Percentiles rank a stretch among this genome's conserved stretches.
These are phyloP conservation scores for Backusella circina DNA, from an alignment of 192 early-diverging fungal species.

Conservation along the genomic window DNA sequence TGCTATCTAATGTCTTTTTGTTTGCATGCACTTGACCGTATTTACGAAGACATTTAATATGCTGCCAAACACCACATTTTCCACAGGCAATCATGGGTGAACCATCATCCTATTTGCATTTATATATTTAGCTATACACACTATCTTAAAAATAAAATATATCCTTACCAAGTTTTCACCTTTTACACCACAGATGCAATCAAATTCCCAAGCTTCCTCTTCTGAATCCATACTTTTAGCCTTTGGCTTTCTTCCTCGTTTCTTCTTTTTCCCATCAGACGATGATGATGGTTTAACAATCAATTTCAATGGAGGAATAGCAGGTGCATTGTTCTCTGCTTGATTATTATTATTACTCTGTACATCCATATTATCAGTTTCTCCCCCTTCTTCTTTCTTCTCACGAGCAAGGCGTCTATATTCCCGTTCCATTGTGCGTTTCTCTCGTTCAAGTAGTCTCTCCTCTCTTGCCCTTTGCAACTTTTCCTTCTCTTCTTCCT, in stretches of 20 bases:
- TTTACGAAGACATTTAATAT: constrained; percentile 59
- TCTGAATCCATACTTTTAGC: constrained; percentile 16
- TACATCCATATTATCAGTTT: not conserved
- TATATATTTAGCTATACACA: not conserved
- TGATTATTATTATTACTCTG: not conserved
- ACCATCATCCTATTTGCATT: constrained; percentile 53
- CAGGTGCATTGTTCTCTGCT: constrained; percentile 2
- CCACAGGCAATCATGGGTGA: constrained; percentile 70
- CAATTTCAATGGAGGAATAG: not conserved
- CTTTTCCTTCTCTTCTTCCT: constrained; percentile 22
- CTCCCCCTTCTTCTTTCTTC: not conserved
- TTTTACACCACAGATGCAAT: constrained; percentile 44
- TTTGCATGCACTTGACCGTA: constrained; percentile 18
- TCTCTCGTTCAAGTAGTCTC: constrained; percentile 31
- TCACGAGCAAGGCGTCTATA: constrained; percentile 15
- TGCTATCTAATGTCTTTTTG: constrained; percentile 39
- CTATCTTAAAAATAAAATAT: not conserved
- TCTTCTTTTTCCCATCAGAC: not conserved
- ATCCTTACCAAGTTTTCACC: constrained; percentile 44
- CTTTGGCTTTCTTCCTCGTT: constrained; percentile 15
- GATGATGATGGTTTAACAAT: not conserved
- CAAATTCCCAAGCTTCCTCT: constrained; percentile 47
- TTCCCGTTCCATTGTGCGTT: constrained; percentile 32
- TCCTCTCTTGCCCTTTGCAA: constrained; percentile 28
- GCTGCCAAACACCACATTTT: constrained; percentile 66